Evolutionary conservation across 768 basidiomycete species (phyloP).

Genomic region (Cyclocybe aegerita): DNA sequence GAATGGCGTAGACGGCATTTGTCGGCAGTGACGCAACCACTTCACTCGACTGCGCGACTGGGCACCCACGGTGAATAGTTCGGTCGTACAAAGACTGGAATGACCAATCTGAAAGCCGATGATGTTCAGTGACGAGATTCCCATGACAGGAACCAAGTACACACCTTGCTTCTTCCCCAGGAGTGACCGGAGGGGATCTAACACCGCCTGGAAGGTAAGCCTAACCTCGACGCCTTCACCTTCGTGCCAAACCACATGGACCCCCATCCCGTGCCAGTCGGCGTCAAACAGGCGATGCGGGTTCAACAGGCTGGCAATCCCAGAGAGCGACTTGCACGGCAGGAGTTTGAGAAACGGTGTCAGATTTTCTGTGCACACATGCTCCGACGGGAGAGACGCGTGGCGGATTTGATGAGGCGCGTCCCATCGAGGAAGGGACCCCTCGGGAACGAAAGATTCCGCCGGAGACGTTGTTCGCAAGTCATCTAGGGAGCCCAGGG

Average conservation of each 20-base stretch:
- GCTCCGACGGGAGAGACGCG: conserved; percentile 76
- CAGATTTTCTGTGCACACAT: conserved; percentile 96
- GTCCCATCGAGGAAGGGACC: conserved; percentile 48
- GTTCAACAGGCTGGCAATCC: conserved; percentile 80
- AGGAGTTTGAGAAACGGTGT: conserved; percentile 95
- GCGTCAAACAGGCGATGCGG: conserved; percentile 87
- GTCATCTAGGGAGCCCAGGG: conserved; percentile 75
- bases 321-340: conserved; percentile 88
- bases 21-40: conserved; percentile 50
- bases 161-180: conserved; percentile 55
- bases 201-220: conserved; percentile 73
- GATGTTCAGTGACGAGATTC: conserved; percentile 4
- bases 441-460: conserved; percentile 61
- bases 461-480: conserved; percentile 70
- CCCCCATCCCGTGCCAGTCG: conserved; percentile 86
- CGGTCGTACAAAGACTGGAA: conserved; percentile 68
- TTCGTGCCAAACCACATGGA: conserved; percentile 69
- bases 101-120: conserved; percentile 62
- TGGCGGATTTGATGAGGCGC: conserved; percentile 62
- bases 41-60: conserved; percentile 62
- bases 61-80: conserved; percentile 61
- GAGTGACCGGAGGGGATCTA: conserved; percentile 68
- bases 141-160: conserved; percentile 5
- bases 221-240: conserved; percentile 60
- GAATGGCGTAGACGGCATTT: conserved; percentile 40